phyloP scores from a whole-genome alignment of 176 grass and related monocot species.

The Phyllostachys edulis region DNA sequence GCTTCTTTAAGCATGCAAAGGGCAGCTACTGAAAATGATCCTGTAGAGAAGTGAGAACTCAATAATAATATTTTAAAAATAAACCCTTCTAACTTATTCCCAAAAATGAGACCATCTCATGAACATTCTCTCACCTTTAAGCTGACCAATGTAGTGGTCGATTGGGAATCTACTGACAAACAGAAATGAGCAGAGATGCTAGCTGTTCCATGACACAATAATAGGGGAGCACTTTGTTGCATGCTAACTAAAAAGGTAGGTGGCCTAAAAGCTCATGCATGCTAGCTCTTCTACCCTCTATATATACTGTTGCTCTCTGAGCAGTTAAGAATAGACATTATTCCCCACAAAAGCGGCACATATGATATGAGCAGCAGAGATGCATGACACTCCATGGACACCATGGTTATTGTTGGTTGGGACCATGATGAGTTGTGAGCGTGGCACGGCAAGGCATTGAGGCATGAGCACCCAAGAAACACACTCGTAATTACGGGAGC shows the following conservation, averaged over 20 bases:
- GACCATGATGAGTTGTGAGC: not conserved
- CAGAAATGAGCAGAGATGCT: too few relatives aligned
- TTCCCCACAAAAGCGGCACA: not conserved
- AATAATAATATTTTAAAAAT: too few relatives aligned
- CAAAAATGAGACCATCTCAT: too few relatives aligned
- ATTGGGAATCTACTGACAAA: not conserved
- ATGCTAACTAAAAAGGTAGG: not conserved
- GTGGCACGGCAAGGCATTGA: not conserved
- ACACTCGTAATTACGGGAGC: not conserved
- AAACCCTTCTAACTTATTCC: too few relatives aligned
- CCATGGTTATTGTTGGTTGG: not conserved
- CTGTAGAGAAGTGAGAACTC: too few relatives aligned
- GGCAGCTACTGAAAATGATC: too few relatives aligned
- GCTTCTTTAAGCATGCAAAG: too few relatives aligned
- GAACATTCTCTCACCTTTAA: too few relatives aligned
- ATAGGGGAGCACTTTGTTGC: not conserved
- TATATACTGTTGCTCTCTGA: not conserved
- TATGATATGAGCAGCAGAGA: not conserved
- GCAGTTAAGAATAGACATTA: not conserved
- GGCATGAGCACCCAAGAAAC: not conserved
- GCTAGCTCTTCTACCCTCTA: not conserved
- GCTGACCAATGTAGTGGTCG: too few relatives aligned
- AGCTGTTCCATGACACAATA: not conserved
- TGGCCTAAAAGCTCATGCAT: not conserved
- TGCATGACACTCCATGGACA: not conserved